Percentiles rank a stretch among this genome's conserved stretches.
Conservation (phyloP, 2,329 filamentous ascomycete genomes). For the Aspergillus sojae region DNA sequence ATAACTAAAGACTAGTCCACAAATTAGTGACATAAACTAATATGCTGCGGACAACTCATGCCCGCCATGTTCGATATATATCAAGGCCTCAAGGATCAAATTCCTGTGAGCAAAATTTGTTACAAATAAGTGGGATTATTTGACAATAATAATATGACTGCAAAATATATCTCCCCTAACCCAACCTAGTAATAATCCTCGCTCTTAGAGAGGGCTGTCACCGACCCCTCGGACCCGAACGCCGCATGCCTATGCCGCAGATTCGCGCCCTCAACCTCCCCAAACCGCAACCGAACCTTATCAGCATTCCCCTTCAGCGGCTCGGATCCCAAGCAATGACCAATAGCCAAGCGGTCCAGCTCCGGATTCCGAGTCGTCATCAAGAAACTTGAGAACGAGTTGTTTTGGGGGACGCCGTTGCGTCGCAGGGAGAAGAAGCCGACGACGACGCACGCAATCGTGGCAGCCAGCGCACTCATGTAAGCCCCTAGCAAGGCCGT, state of each 20-base stretch:
- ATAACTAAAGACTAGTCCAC: too few species aligned
- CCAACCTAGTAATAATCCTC: background rate
- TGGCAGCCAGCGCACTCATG: background rate
- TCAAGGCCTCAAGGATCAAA: too few species aligned
- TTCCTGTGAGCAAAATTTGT: too few species aligned
- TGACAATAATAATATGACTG: too few species aligned
- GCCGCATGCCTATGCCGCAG: background rate
- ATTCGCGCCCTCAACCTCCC: background rate
- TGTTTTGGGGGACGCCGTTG: slow-evolving; percentile 11
- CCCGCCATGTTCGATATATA: too few species aligned
- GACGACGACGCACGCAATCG: background rate
- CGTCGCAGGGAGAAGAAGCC: slow-evolving; percentile 5
- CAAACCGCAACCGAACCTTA: background rate
- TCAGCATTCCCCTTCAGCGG: background rate
- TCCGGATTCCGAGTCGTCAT: slow-evolving; percentile 17
- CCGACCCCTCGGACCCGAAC: background rate
- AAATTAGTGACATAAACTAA: too few species aligned
- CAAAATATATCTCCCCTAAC: background rate
- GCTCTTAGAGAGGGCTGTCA: background rate
- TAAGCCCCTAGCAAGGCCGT: background rate
- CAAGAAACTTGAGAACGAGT: slow-evolving; percentile 15
- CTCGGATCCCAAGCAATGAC: slow-evolving; percentile 12
- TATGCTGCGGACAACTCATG: too few species aligned
- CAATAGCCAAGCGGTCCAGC: slow-evolving; percentile 11
- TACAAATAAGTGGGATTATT: too few species aligned